Conservation (phyloP, 2,329 filamentous ascomycete genomes). For the Aspergillus vadensis region DNA sequence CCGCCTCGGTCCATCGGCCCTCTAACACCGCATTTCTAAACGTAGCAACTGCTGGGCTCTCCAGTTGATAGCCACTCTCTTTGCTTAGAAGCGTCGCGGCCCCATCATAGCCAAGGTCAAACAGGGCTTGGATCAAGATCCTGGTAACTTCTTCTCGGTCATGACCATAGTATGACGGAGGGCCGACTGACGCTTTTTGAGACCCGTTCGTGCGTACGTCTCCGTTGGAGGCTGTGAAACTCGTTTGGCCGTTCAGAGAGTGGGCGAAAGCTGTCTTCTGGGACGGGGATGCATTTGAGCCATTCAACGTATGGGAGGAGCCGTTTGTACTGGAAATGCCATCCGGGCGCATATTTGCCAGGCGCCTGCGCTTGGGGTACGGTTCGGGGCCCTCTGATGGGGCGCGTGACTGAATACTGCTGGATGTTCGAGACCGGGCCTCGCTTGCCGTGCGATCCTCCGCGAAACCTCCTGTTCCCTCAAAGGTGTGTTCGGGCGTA, state of each 20-base stretch:
- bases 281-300: slow-evolving; percentile 49
- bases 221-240: slow-evolving; percentile 39
- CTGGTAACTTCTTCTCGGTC: slow-evolving; percentile 90
- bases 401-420: slow-evolving; percentile 25
- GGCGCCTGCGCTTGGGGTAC: slow-evolving; percentile 61
- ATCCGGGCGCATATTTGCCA: slow-evolving; percentile 65
- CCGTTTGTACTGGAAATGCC: slow-evolving; percentile 59
- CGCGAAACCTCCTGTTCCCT: slow-evolving; percentile 25
- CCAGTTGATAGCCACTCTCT: slow-evolving; percentile 85
- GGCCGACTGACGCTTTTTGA: slow-evolving; percentile 31
- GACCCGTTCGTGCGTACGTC: slow-evolving; percentile 44
- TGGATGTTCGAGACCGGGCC: slow-evolving; percentile 27
- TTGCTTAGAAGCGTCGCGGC: slow-evolving; percentile 74
- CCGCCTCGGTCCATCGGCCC: slow-evolving; percentile 84
- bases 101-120: slow-evolving; percentile 80
- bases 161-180: slow-evolving; percentile 73
- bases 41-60: slow-evolving; percentile 80
- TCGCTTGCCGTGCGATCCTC: slow-evolving; percentile 31
- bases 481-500: slow-evolving; percentile 21
- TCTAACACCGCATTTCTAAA: slow-evolving; percentile 79
- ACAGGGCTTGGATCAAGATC: slow-evolving; percentile 85
- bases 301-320: slow-evolving; percentile 59
- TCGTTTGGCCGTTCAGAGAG: slow-evolving; percentile 59
- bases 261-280: slow-evolving; percentile 52
- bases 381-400: slow-evolving; percentile 37